Percentiles rank a stretch among this genome's conserved stretches.
phyloP scores from a whole-genome alignment of 805 yeast genomes.

The Candida taoyuanica region DNA sequence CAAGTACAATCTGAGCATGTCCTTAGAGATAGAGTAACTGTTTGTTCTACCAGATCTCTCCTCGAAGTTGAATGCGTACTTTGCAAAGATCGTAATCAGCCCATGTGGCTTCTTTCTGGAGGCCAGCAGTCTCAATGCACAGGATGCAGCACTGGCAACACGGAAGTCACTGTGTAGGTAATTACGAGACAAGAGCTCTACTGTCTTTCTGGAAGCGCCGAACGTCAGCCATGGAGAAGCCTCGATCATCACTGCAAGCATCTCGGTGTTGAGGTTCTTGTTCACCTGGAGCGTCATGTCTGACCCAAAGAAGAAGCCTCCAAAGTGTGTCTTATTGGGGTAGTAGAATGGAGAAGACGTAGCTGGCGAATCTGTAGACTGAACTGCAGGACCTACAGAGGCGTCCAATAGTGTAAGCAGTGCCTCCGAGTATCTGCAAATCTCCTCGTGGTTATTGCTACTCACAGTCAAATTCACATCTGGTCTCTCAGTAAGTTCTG shows the following conservation, averaged over 20 bases:
- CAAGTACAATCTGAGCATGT: slow-evolving; percentile 64
- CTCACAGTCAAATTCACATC: slow-evolving; percentile 28
- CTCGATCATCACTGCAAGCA: slow-evolving; percentile 67
- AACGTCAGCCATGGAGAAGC: slow-evolving; percentile 68
- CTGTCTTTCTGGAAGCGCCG: slow-evolving; percentile 54
- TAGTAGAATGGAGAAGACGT: slow-evolving; percentile 33
- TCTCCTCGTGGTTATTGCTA: slow-evolving; percentile 59
- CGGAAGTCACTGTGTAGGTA: slow-evolving; percentile 60
- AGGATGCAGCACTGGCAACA: slow-evolving; percentile 61
- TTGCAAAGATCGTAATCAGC: slow-evolving; percentile 69
- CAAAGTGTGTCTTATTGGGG: slow-evolving; percentile 31
- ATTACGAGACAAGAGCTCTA: slow-evolving; percentile 76
- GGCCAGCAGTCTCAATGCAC: slow-evolving; percentile 62
- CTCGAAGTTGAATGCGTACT: slow-evolving; percentile 72
- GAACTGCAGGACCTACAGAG: slow-evolving; percentile 39
- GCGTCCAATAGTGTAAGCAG: slow-evolving; percentile 58
- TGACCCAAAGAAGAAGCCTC: slow-evolving; percentile 38
- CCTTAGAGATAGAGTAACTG: slow-evolving; percentile 55
- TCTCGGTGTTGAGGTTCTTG: slow-evolving; percentile 43
- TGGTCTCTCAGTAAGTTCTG: slow-evolving; percentile 30
- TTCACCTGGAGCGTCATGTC: slow-evolving; percentile 34
- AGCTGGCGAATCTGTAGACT: slow-evolving; percentile 22
- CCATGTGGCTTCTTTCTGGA: slow-evolving; percentile 63
- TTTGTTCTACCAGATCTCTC: slow-evolving; percentile 62
- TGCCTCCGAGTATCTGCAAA: slow-evolving; percentile 51